Conservation (phyloP, 2,329 filamentous ascomycete species). For the Acephala macrosclerotiorum region DNA sequence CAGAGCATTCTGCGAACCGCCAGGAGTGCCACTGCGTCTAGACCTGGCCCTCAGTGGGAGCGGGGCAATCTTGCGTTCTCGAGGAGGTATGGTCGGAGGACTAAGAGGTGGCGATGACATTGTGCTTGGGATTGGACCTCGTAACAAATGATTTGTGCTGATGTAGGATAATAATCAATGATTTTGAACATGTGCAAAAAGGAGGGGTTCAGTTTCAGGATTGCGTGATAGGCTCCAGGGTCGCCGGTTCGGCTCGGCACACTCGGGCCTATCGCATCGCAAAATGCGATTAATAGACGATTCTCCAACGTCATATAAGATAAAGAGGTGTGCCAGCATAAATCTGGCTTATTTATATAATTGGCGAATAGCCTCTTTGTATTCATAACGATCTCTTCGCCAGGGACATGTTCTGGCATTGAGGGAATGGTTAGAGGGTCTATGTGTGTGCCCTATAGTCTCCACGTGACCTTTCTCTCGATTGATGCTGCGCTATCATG, state of each 20-base stretch:
- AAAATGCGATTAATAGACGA: too few relatives aligned
- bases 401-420: too few relatives aligned
- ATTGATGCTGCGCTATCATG: too few relatives aligned
- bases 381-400: too few relatives aligned
- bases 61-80: constrained; percentile 16
- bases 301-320: too few relatives aligned
- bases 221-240: neutral
- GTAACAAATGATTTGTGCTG: constrained; percentile 7
- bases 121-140: neutral
- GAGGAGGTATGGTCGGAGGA: neutral
- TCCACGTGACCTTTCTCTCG: too few relatives aligned
- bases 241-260: neutral
- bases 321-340: too few relatives aligned
- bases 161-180: constrained; percentile 3
- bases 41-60: constrained; percentile 14
- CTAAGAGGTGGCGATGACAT: constrained; percentile 8
- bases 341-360: too few relatives aligned
- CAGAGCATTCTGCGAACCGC: constrained; percentile 10
- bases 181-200: neutral
- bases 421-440: too few relatives aligned
- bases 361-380: too few relatives aligned
- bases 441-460: too few relatives aligned
- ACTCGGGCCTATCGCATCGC: too few relatives aligned
- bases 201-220: neutral
- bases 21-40: constrained; percentile 4